Percentiles rank a stretch among this genome's conserved stretches.
Evolutionary conservation across 2,329 filamentous ascomycete species (phyloP).

Genomic region (Teratosphaeria nubilosa): DNA sequence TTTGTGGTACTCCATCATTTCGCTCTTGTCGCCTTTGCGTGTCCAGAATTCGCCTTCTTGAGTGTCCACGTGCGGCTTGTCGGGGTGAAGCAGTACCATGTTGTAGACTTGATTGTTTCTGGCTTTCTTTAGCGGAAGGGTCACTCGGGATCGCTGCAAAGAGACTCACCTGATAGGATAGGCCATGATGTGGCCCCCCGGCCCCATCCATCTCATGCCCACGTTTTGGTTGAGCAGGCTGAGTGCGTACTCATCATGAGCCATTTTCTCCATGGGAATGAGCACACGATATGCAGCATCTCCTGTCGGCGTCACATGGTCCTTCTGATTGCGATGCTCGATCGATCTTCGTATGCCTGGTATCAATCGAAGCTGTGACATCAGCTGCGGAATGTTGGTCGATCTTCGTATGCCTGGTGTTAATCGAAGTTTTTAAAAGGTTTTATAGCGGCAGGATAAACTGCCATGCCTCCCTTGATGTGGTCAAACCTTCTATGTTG

Average conservation of each 20-base stretch:
- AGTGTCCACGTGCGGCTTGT: constrained; percentile 2
- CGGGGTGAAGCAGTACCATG: constrained; percentile 10
- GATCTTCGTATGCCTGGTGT: too few species aligned
- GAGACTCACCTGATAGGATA: constrained; percentile 7
- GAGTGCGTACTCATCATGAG: constrained; percentile 25
- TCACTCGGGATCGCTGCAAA: background rate
- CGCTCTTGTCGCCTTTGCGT: constrained; percentile 50
- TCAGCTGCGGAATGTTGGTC: too few species aligned
- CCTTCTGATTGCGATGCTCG: constrained; percentile 26
- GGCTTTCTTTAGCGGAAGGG: background rate
- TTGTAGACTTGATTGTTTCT: constrained; percentile 9
- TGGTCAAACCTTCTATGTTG: too few species aligned
- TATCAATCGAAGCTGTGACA: too few species aligned
- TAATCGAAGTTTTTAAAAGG: too few species aligned
- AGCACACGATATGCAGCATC: constrained; percentile 48
- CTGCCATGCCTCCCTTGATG: too few species aligned
- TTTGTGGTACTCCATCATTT: constrained; percentile 51
- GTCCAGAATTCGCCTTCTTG: constrained; percentile 46
- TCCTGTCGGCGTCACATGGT: constrained; percentile 38
- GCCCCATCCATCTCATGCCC: constrained; percentile 10
- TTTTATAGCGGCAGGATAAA: too few species aligned
- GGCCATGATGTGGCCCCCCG: constrained; percentile 9
- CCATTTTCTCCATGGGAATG: constrained; percentile 37
- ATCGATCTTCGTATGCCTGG: constrained; percentile 10
- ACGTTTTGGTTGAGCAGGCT: constrained; percentile 4